These are phyloP conservation scores for Xylaria sp. DNA, from an alignment of 2,329 filamentous ascomycete species.

Conservation along the genomic window DNA sequence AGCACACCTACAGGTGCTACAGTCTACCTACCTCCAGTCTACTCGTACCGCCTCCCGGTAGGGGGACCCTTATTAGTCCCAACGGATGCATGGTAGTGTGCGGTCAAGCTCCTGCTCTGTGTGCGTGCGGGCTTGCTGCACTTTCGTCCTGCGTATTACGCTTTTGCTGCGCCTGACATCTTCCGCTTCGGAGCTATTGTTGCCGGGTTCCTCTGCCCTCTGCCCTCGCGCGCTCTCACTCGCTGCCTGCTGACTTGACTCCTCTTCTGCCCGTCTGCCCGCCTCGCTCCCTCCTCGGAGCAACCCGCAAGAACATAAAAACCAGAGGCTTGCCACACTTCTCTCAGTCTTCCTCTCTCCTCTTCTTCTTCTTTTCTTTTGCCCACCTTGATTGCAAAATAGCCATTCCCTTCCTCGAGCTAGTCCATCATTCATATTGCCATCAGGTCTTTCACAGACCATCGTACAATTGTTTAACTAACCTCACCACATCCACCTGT, in stretches of 20 bases:
- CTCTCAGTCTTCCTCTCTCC: constrained; percentile 23
- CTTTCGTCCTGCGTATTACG: no score
- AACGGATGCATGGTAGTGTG: no score
- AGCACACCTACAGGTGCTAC: no score
- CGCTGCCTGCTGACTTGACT: constrained; percentile 21
- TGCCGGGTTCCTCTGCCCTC: constrained; percentile 10
- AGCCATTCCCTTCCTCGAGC: constrained; percentile 17
- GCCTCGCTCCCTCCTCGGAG: constrained; percentile 5
- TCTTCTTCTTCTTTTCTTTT: constrained; percentile 31
- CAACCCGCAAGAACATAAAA: constrained; percentile 32
- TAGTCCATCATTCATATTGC: constrained; percentile 15
- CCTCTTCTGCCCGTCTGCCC: constrained; percentile 9
- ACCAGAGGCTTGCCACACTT: constrained; percentile 30
- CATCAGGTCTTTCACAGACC: background rate
- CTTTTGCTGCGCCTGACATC: constrained; percentile 13
- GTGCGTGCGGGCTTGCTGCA: no score
- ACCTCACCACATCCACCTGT: constrained; percentile 5
- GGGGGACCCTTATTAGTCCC: no score
- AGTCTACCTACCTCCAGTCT: no score
- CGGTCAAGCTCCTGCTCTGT: no score
- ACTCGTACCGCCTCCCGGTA: no score
- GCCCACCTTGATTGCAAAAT: constrained; percentile 29
- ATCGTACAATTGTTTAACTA: background rate
- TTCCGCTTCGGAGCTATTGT: constrained; percentile 18
- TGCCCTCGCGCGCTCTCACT: background rate